Evolutionary conservation across 768 basidiomycete species (phyloP).

Genomic region (Hemileccinum impolitum): DNA sequence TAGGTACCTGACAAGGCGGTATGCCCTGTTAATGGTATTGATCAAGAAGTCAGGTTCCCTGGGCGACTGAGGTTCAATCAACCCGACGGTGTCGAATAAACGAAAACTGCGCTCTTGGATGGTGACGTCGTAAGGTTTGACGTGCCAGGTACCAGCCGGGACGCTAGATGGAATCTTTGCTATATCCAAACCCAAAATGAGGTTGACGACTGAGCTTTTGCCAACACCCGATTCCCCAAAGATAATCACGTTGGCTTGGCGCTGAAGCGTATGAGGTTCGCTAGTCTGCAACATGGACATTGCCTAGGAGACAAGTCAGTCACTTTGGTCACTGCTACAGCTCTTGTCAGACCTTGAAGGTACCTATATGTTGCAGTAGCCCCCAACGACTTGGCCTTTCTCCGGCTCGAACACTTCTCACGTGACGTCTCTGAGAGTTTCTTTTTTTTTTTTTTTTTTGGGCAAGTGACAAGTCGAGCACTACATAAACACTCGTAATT

Average conservation of each 20-base stretch:
- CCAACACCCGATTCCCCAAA: conserved; percentile 32
- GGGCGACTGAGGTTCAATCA: conserved; percentile 27
- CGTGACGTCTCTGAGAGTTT: too few species aligned
- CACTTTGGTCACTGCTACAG: too few species aligned
- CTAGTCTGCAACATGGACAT: conserved; percentile 3
- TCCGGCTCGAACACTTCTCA: too few species aligned
- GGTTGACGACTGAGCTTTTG: conserved; percentile 44
- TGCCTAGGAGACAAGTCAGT: neutral
- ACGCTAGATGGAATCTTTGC: conserved; percentile 32
- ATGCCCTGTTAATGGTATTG: conserved; percentile 30
- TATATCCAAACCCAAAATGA: conserved; percentile 28
- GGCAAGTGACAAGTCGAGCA: too few species aligned
- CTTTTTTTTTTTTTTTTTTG: too few species aligned
- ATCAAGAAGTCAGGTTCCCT: conserved; percentile 24
- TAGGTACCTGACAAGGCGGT: conserved; percentile 33
- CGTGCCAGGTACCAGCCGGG: conserved; percentile 33
- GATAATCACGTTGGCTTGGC: conserved; percentile 22
- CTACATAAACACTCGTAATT: too few species aligned
- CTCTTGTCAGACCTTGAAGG: too few species aligned
- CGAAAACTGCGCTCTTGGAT: conserved; percentile 17
- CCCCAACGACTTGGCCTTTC: too few species aligned
- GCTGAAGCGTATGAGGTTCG: conserved; percentile 10
- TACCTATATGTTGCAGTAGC: too few species aligned
- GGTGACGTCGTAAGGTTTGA: conserved; percentile 23
- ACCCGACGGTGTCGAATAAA: conserved; percentile 35